Evolutionary conservation across 2,329 filamentous ascomycete species (phyloP).

Genomic region (Exophiala oligosperma): DNA sequence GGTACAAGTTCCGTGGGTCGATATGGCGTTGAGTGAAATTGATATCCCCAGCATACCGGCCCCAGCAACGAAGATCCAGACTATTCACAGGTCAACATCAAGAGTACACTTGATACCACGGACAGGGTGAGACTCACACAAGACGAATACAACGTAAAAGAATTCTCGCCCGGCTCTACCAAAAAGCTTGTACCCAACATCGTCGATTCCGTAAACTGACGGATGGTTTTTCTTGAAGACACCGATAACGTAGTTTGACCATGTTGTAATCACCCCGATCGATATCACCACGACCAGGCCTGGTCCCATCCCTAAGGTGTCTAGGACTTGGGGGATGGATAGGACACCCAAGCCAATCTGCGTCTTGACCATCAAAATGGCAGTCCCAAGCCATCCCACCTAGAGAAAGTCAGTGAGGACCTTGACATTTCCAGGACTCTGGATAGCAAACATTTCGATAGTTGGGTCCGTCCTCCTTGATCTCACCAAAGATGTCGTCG

Average conservation of each 20-base stretch:
- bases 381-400: constrained; percentile 50
- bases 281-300: constrained; percentile 50
- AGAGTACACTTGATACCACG: constrained; percentile 22
- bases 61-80: constrained; percentile 54
- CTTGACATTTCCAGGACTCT: neutral
- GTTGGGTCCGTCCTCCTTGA: constrained; percentile 34
- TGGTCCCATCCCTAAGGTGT: constrained; percentile 48
- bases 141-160: constrained; percentile 54
- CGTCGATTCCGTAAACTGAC: constrained; percentile 51
- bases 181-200: constrained; percentile 53
- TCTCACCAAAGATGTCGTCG: constrained; percentile 40
- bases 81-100: constrained; percentile 30
- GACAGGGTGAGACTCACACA: constrained; percentile 42
- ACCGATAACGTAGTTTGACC: constrained; percentile 20
- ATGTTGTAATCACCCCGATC: constrained; percentile 51
- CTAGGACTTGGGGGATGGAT: constrained; percentile 50
- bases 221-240: constrained; percentile 43
- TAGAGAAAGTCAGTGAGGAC: constrained; percentile 9
- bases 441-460: constrained; percentile 32
- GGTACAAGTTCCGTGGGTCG: constrained; percentile 58
- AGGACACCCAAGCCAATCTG: constrained; percentile 53
- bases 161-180: constrained; percentile 60
- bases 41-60: constrained; percentile 60
- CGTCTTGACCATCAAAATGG: constrained; percentile 48
- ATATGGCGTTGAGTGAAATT: constrained; percentile 60